Conservation (phyloP, 352 stramenopile genomes). For the Phytophthora pseudosyringae region DNA sequence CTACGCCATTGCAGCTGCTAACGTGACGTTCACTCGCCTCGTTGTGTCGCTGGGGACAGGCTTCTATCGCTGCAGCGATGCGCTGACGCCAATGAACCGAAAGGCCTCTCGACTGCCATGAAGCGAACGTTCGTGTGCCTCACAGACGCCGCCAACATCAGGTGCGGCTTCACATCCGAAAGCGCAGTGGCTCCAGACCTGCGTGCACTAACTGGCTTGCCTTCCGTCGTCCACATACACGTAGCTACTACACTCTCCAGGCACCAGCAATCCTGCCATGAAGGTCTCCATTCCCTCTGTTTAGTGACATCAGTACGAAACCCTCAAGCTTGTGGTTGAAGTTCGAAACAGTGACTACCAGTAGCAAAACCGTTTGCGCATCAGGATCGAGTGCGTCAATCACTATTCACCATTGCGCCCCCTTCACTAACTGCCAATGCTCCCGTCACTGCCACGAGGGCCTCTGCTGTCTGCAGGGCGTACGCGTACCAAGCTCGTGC, state of each 20-base stretch:
- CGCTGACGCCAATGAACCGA: slow-evolving; percentile 29
- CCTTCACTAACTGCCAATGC: background rate
- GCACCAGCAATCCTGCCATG: slow-evolving; percentile 32
- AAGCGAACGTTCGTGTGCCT: slow-evolving; percentile 54
- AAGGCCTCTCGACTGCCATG: background rate
- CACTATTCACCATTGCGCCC: slow-evolving; percentile 26
- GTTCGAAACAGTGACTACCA: slow-evolving; percentile 24
- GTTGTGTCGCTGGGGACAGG: slow-evolving; percentile 17
- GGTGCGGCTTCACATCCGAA: slow-evolving; percentile 28
- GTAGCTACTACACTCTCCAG: slow-evolving; percentile 57
- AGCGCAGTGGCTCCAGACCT: background rate
- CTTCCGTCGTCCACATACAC: background rate
- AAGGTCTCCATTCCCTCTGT: slow-evolving; percentile 5
- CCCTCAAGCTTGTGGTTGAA: slow-evolving; percentile 31
- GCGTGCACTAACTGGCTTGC: slow-evolving; percentile 3
- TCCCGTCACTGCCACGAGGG: slow-evolving; percentile 9
- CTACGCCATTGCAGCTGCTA: background rate
- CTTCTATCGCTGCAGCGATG: slow-evolving; percentile 47
- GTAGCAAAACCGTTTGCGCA: slow-evolving; percentile 23
- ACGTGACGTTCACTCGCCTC: background rate
- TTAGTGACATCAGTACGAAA: slow-evolving; percentile 18
- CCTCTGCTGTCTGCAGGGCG: slow-evolving; percentile 16
- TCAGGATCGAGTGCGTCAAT: slow-evolving; percentile 12
- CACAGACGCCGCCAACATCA: slow-evolving; percentile 56
- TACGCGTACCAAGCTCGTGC: slow-evolving; percentile 4